Evolutionary conservation across 2,329 filamentous ascomycete genomes (phyloP), one percentile per base, ranked within the genome.

Genomic region (Trichoderma sp.): DNA sequence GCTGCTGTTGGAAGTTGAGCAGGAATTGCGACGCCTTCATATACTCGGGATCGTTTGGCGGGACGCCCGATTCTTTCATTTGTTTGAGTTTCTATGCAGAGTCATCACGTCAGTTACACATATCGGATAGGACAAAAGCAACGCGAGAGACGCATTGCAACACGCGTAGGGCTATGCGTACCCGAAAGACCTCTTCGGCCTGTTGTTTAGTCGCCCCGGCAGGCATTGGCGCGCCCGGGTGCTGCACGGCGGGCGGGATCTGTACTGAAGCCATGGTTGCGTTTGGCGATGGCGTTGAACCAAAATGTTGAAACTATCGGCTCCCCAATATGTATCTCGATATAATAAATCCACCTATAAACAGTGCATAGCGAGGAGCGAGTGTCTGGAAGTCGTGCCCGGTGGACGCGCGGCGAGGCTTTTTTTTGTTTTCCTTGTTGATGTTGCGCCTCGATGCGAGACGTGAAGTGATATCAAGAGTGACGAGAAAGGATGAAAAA

Each of bases 31-130:
- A 90, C 37, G 90, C 88, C 81, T 96, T 96, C 76, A 95, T 86
- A 76, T 91, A 94, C 78, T 98, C 94, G 57, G 95, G 95, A 76
- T 98, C 94, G 68, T 87, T 91, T 68, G 89, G 86, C 52, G 92
- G 88, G 29, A 96, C 91, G 74, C 94, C 94, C 75, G 91, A 87
- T 68, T 92, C 88, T 81, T 95, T 96, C 92, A 98, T 94, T 79
- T 92, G 89, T 77, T 92, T 91, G 73, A 92, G 96, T 86, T 93
- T 94, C 94, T 97, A 57, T 35, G 57, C 24, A 58, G 13, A 14
- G 33, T 63, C 27, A 67, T 24, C 5, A n/a, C 10, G 58, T 53
- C 33, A 59, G 47, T 33, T 52, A 43, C 37, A 19, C 29, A 53
- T 61, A 35, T 24, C 16, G 19, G 14, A 14, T 27, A 37, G 33